Evolutionary conservation across 2,329 filamentous ascomycete genomes (phyloP).

Genomic region (Fusarium ambrosium): DNA sequence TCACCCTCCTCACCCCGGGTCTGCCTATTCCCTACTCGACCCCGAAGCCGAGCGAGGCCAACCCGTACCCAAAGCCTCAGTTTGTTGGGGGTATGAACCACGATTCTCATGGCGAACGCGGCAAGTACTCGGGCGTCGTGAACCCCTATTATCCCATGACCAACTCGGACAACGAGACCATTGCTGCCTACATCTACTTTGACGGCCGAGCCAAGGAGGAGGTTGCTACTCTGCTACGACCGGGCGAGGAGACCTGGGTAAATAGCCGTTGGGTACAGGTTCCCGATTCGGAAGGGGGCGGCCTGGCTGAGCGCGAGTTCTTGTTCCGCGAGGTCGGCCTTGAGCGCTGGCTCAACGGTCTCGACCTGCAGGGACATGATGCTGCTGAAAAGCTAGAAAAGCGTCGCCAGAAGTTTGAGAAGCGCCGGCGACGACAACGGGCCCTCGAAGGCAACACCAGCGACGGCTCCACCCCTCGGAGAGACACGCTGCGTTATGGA

Average conservation of each 20-base stretch:
- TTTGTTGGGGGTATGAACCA: constrained; percentile 78
- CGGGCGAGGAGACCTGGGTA: constrained; percentile 98
- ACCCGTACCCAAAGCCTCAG: constrained; percentile 85
- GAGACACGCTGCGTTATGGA: constrained; percentile 82
- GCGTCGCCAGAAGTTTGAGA: constrained; percentile 83
- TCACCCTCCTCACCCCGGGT: constrained; percentile 91
- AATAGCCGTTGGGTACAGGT: constrained; percentile 98
- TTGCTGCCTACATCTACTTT: constrained; percentile 99
- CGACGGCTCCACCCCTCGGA: constrained; percentile 57
- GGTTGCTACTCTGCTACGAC: constrained; percentile 90
- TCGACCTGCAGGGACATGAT: constrained; percentile 95
- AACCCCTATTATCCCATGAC: constrained; percentile 93
- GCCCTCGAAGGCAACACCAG: constrained; percentile 54
- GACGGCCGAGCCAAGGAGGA: constrained; percentile 96
- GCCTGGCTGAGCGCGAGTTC: constrained; percentile 95
- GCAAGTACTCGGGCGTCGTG: constrained; percentile 68
- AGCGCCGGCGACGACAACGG: constrained; percentile 75
- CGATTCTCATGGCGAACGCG: constrained; percentile 62
- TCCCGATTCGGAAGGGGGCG: constrained; percentile 89
- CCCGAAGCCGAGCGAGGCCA: constrained; percentile 81
- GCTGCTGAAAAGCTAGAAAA: constrained; percentile 91
- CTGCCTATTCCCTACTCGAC: constrained; percentile 93
- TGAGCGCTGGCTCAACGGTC: constrained; percentile 94
- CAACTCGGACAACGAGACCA: constrained; percentile 93
- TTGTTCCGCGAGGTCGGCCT: constrained; percentile 96